phyloP scores from a whole-genome alignment of 495 filamentous ascomycete genomes.

The Lasiosphaeria hispida region DNA sequence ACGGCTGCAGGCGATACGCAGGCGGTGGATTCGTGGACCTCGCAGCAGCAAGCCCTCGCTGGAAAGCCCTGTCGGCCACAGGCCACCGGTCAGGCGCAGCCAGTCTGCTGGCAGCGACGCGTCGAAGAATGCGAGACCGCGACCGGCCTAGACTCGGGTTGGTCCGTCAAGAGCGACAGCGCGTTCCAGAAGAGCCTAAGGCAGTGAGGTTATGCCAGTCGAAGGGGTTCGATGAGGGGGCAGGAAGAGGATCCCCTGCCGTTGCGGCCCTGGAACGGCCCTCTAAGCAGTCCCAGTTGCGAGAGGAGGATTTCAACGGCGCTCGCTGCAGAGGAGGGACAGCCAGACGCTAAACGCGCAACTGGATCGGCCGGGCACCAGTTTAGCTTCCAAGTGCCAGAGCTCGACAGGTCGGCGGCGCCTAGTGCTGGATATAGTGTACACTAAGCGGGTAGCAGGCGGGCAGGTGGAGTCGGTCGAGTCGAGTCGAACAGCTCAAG shows the following conservation, averaged over 20 bases:
- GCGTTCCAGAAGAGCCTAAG: slow-evolving; percentile 17
- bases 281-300: background rate
- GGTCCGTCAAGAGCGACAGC: slow-evolving; percentile 13
- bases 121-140: slow-evolving; percentile 17
- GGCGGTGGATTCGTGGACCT: slow-evolving; percentile 16
- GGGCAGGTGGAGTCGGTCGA: too few species aligned
- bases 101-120: slow-evolving; percentile 18
- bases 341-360: slow-evolving; percentile 6
- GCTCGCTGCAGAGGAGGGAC: slow-evolving; percentile 15
- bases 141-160: slow-evolving; percentile 18
- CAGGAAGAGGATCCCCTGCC: background rate
- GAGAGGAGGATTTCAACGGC: slow-evolving; percentile 18
- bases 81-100: slow-evolving; percentile 6
- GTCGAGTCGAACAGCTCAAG: too few species aligned
- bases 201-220: slow-evolving; percentile 9
- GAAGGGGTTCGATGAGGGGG: slow-evolving; percentile 8
- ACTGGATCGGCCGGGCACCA: slow-evolving; percentile 3
- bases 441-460: background rate
- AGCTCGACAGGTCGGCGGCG: background rate
- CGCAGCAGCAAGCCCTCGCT: slow-evolving; percentile 7
- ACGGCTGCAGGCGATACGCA: slow-evolving; percentile 11
- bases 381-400: background rate
- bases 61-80: slow-evolving; percentile 7
- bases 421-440: background rate
- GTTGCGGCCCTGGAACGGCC: background rate